Evolutionary conservation across 345 rosid genomes (phyloP).

Genomic region (Eucalyptus shirleyi): DNA sequence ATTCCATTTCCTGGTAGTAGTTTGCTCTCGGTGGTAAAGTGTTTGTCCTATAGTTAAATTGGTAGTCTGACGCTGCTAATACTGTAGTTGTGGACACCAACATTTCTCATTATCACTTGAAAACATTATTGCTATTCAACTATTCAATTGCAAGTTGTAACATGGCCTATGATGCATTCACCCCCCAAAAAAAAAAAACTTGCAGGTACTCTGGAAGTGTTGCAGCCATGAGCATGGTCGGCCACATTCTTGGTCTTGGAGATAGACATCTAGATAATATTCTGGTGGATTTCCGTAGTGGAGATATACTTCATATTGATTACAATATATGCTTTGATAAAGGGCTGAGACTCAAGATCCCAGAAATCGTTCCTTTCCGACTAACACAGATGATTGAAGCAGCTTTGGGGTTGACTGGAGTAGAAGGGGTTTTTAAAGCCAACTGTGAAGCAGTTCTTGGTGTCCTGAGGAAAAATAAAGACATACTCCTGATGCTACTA

Average conservation of each 20-base stretch:
- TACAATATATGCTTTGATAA: constrained; percentile 95
- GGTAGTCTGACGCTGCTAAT: neutral
- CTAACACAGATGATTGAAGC: constrained; percentile 85
- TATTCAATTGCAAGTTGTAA: neutral
- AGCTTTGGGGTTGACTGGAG: constrained; percentile 79
- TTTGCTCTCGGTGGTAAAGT: neutral
- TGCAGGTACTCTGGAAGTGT: constrained; percentile 84
- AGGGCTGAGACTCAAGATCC: constrained; percentile 81
- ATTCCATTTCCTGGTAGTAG: neutral
- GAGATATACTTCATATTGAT: constrained; percentile 92
- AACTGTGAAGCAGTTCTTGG: constrained; percentile 79
- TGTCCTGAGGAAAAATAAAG: constrained; percentile 76
- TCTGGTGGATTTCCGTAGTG: constrained; percentile 81
- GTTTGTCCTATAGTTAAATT: neutral
- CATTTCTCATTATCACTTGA: neutral
- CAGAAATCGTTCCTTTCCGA: constrained; percentile 92
- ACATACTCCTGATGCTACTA: constrained; percentile 66
- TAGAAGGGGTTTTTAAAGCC: constrained; percentile 73
- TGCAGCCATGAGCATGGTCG: constrained; percentile 97
- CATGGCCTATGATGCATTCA: neutral
- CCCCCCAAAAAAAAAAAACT: neutral
- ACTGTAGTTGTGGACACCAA: neutral
- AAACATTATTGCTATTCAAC: neutral
- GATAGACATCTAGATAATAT: constrained; percentile 95
- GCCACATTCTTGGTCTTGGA: constrained; percentile 86